Conservation (phyloP, 2,329 filamentous ascomycete species). For the Didymellaceae sp. region DNA sequence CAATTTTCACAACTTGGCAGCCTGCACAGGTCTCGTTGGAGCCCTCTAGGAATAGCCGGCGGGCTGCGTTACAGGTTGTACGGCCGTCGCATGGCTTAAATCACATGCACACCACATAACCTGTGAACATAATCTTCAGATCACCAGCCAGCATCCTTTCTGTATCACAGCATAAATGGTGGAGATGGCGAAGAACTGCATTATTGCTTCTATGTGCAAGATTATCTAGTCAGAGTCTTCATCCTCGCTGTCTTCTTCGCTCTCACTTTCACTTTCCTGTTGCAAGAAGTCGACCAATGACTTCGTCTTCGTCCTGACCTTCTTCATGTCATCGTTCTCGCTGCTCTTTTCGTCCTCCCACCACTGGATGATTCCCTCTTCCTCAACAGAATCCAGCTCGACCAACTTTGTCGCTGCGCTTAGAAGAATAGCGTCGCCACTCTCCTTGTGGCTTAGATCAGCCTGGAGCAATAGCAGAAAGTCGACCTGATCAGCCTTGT, state of each 20-base stretch:
- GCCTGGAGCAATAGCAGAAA: conserved; percentile 83
- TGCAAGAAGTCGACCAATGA: conserved; percentile 82
- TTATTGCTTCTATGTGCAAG: background rate
- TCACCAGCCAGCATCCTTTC: too few species aligned
- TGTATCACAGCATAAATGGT: too few species aligned
- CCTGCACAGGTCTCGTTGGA: background rate
- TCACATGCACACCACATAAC: conserved; percentile 2
- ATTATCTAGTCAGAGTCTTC: conserved; percentile 39
- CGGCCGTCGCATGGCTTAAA: conserved; percentile 4
- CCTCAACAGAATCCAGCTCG: conserved; percentile 81
- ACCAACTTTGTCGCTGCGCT: conserved; percentile 85
- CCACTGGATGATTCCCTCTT: conserved; percentile 88
- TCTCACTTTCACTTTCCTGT: conserved; percentile 71
- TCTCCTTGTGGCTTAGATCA: conserved; percentile 71
- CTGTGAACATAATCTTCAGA: background rate
- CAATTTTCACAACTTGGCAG: background rate
- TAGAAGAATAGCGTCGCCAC: conserved; percentile 72
- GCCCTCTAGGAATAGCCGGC: background rate
- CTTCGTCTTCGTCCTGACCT: conserved; percentile 74
- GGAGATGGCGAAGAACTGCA: too few species aligned
- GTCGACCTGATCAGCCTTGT: conserved; percentile 77
- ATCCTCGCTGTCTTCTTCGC: conserved; percentile 65
- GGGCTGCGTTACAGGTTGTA: conserved; percentile 1
- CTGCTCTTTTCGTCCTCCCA: conserved; percentile 77
- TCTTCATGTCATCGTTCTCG: conserved; percentile 71